Evolutionary conservation across 768 basidiomycete species (phyloP).

Genomic region (Kockovaella imperatae): DNA sequence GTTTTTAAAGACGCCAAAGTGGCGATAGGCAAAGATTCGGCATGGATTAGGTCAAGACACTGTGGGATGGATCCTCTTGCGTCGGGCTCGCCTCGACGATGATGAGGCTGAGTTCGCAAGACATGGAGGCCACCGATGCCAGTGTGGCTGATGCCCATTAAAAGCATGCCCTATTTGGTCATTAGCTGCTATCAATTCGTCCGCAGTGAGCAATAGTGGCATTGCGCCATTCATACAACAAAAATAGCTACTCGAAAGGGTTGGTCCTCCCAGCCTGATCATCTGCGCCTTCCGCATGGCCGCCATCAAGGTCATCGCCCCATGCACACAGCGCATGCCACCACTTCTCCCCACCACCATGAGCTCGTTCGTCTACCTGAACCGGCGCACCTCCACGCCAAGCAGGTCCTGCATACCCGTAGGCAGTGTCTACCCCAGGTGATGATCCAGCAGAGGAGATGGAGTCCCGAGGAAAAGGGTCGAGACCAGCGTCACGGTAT

Average conservation of each 20-base stretch:
- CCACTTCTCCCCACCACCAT: slow-evolving; percentile 34
- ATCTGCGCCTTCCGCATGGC: slow-evolving; percentile 26
- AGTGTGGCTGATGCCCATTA: too few relatives aligned
- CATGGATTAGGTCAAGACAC: too few relatives aligned
- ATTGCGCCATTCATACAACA: not conserved
- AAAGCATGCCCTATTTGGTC: too few relatives aligned
- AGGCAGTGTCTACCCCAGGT: slow-evolving; percentile 11
- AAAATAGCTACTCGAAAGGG: slow-evolving; percentile 33
- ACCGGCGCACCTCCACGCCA: slow-evolving; percentile 27
- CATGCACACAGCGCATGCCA: slow-evolving; percentile 45
- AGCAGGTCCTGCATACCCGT: slow-evolving; percentile 23
- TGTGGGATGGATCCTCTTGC: too few relatives aligned
- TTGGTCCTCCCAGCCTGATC: slow-evolving; percentile 42
- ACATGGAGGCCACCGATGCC: too few relatives aligned
- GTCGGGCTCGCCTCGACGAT: too few relatives aligned
- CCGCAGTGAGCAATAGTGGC: too few relatives aligned
- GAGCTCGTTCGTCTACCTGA: slow-evolving; percentile 3
- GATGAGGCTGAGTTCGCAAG: too few relatives aligned
- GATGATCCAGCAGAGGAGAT: slow-evolving; percentile 8
- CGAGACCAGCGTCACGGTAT: too few relatives aligned
- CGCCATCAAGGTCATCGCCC: slow-evolving; percentile 42
- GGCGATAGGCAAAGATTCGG: too few relatives aligned
- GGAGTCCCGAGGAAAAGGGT: slow-evolving; percentile 11
- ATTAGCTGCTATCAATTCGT: too few relatives aligned
- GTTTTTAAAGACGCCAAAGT: too few relatives aligned